A percentile compares a stretch with the other conserved stretches of the same genome.
phyloP scores from a whole-genome alignment of 2,329 filamentous ascomycete species.

The Trematosphaeria pertusa region DNA sequence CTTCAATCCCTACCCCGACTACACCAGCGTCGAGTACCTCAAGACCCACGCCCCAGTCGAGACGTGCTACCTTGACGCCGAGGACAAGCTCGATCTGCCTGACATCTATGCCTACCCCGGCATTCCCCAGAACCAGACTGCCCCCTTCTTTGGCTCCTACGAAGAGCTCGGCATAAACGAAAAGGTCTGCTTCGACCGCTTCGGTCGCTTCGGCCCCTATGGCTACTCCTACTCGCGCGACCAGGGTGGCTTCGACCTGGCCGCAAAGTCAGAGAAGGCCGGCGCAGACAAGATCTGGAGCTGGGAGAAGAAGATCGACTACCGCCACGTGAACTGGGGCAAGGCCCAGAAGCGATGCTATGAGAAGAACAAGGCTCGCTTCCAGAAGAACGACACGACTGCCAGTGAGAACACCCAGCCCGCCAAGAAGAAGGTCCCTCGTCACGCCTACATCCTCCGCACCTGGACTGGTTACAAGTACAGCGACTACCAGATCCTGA shows the following conservation, averaged over 20 bases:
- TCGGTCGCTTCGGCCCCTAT: constrained; percentile 58
- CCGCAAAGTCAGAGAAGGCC: constrained; percentile 51
- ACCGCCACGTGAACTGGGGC: constrained; percentile 57
- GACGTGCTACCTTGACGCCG: constrained; percentile 69
- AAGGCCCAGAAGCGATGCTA: constrained; percentile 55
- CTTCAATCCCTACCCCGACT: constrained; percentile 57
- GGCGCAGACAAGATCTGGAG: constrained; percentile 52
- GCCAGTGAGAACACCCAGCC: constrained; percentile 31
- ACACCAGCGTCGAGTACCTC: constrained; percentile 51
- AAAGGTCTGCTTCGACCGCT: constrained; percentile 59
- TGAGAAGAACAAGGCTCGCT: constrained; percentile 58
- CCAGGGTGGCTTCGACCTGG: constrained; percentile 58
- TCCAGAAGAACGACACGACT: constrained; percentile 45
- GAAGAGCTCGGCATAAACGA: constrained; percentile 55
- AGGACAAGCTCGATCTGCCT: constrained; percentile 63
- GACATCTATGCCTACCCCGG: constrained; percentile 70
- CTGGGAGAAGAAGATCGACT: constrained; percentile 61
- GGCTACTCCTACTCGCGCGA: constrained; percentile 57
- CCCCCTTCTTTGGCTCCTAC: constrained; percentile 58
- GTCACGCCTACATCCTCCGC: constrained; percentile 84
- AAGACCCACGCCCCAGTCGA: constrained; percentile 61
- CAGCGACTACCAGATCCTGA: constrained; percentile 78
- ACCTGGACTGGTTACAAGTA: constrained; percentile 85
- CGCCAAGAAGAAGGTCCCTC: constrained; percentile 54
- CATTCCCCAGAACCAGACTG: constrained; percentile 57